phyloP scores from a whole-genome alignment of 345 rosid genomes.

The Aegle marmelos region DNA sequence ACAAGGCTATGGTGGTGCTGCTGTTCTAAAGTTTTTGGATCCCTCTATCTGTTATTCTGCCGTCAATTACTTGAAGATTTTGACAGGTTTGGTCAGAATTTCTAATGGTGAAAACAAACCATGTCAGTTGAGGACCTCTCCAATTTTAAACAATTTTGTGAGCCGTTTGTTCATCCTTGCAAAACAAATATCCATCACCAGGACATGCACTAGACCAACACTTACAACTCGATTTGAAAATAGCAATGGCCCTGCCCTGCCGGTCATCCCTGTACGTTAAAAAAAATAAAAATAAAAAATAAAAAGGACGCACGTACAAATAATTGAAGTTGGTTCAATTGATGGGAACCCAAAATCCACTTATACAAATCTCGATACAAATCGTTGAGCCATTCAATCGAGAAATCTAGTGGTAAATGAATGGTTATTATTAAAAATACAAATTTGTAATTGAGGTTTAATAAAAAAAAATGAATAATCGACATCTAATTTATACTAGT shows the following conservation, averaged over 20 bases:
- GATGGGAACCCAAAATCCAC: not conserved
- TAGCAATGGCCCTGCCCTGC: not conserved
- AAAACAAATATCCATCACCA: too few relatives aligned
- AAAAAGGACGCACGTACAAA: not conserved
- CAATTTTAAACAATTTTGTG: not conserved
- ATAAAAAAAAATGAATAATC: too few relatives aligned
- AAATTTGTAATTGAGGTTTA: too few relatives aligned
- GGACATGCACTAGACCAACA: not conserved
- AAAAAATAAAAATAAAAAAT: too few relatives aligned
- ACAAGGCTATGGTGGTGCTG: slow-evolving; percentile 22
- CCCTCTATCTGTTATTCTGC: not conserved
- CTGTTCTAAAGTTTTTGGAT: not conserved
- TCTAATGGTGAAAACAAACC: not conserved
- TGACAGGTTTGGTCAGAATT: slow-evolving; percentile 5
- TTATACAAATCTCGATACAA: too few relatives aligned
- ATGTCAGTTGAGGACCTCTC: not conserved
- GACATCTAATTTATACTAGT: too few relatives aligned
- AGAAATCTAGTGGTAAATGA: too few relatives aligned
- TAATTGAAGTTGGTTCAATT: not conserved
- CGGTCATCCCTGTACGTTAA: too few relatives aligned
- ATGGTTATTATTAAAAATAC: too few relatives aligned
- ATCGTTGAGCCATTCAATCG: too few relatives aligned
- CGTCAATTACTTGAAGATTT: not conserved
- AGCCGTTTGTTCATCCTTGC: not conserved
- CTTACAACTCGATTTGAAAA: not conserved